Conservation (phyloP, 2,329 filamentous ascomycete species). For the Trichoderma semiorbis region DNA sequence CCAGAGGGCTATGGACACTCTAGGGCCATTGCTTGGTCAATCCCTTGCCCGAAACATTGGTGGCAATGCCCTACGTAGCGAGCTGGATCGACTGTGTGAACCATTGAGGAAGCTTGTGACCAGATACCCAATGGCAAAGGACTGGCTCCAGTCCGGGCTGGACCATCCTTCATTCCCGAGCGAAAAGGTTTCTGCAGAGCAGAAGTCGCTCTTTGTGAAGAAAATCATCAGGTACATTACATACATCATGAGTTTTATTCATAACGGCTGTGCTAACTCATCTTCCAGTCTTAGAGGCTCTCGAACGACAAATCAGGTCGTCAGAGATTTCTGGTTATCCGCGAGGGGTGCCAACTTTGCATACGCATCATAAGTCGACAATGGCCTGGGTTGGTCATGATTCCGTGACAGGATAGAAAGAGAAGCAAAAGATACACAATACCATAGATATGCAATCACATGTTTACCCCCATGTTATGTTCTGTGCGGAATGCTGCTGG, state of each 20-base stretch:
- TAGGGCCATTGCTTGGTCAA: conserved; percentile 59
- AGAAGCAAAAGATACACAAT: not conserved
- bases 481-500: not conserved
- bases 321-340: conserved; percentile 70
- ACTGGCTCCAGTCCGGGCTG: conserved; percentile 62
- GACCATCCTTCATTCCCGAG: conserved; percentile 55
- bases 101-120: conserved; percentile 66
- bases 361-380: conserved; percentile 50
- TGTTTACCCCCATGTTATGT: not conserved
- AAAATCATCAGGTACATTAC: conserved; percentile 57
- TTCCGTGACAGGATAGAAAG: not conserved
- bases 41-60: conserved; percentile 63
- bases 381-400: too few relatives aligned
- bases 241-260: not conserved
- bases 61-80: conserved; percentile 65
- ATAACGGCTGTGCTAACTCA: not conserved
- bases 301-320: conserved; percentile 61
- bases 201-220: conserved; percentile 63
- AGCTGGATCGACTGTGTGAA: conserved; percentile 67
- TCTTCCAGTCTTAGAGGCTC: conserved; percentile 58
- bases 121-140: conserved; percentile 52
- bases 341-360: conserved; percentile 60
- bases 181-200: conserved; percentile 53
- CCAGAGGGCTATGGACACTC: conserved; percentile 50
- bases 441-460: not conserved